Evolutionary conservation across 768 basidiomycete genomes (phyloP), one percentile per base, ranked within the genome.

Genomic region (Kwoniella sp.): DNA sequence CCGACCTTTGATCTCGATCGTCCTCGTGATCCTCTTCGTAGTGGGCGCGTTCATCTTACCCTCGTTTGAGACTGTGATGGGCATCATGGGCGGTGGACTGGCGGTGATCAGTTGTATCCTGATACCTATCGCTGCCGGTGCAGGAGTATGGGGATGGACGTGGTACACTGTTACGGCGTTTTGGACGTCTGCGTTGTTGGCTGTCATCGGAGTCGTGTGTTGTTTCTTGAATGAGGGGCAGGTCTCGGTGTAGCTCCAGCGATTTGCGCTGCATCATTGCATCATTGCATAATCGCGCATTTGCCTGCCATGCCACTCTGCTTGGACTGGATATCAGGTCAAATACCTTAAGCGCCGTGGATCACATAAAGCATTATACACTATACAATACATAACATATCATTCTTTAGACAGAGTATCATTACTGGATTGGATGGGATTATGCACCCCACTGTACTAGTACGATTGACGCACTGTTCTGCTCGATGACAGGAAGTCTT

Each of bases 11-110:
- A 64, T 74, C 54, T 55, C 69, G 10, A 46, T 77, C 22, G 13
- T 65, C 13, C 59, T 74, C 1, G 66, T 73, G 15, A 46, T 68
- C 2, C 36, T 71, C 2, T 55, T 67, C 12, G 65, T 74, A 10
- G 44, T 74, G 10, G 76, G 68, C 2, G 73, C 67, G 9, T 49
- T 77, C 6, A 61, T 70, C 36, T 60, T 77, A 55, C 76, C 73
- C 6, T 64, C 60, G 19, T 77, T 77, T 49, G 73, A 77, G 50
- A 55, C 58, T 9, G 53, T 71, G 15, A 60, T 77, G 63, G 55
- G 58, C 17, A 52, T 77, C 9, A 56, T 77, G 25, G 76, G 76
- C 29, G 65, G 67, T 40, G 73, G 73, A 4, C 67, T 74, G 48
- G 69, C 68, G 1, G 37, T 77, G 7, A 46, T 71, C 24, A 67